Evolutionary conservation across 1,284 basidiomycete genomes (phyloP).

Genomic region (Cryptococcus sp.): DNA sequence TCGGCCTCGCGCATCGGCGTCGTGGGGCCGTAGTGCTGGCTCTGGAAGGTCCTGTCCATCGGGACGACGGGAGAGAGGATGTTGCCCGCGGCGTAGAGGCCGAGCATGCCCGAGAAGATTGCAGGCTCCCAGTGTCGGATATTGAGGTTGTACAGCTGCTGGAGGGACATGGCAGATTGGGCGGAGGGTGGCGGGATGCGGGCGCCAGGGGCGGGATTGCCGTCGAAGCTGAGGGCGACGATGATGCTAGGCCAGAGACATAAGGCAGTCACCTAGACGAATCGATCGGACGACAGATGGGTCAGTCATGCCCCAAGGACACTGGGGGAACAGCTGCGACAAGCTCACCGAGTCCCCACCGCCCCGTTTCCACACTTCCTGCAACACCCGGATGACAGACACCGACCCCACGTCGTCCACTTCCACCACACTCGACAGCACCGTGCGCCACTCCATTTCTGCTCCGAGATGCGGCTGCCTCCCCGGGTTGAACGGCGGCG

Average conservation of each 20-base stretch:
- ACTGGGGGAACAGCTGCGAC: neutral
- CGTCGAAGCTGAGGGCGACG: conserved; percentile 30
- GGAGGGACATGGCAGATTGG: conserved; percentile 32
- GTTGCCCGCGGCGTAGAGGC: conserved; percentile 18
- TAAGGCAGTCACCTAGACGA: conserved; percentile 30
- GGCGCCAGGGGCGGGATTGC: conserved; percentile 10
- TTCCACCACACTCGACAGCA: conserved; percentile 36
- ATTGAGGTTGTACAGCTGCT: conserved; percentile 41
- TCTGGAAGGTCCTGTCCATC: no score
- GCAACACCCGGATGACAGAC: conserved; percentile 30
- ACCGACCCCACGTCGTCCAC: conserved; percentile 44
- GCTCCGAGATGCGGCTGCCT: conserved; percentile 17
- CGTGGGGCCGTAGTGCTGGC: conserved; percentile 29
- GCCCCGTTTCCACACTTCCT: conserved; percentile 44
- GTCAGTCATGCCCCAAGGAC: neutral
- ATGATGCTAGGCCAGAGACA: conserved; percentile 42
- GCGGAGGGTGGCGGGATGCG: conserved; percentile 30
- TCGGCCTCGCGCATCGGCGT: conserved; percentile 42
- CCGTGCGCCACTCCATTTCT: conserved; percentile 34
- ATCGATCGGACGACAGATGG: neutral
- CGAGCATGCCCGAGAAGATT: conserved; percentile 42
- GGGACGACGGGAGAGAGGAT: neutral
- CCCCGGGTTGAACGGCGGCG: conserved; percentile 1
- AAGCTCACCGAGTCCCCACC: conserved; percentile 40
- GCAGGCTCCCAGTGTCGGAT: conserved; percentile 37